phyloP scores from a whole-genome alignment of 176 grass and related monocot genomes.

The Phragmites australis region DNA sequence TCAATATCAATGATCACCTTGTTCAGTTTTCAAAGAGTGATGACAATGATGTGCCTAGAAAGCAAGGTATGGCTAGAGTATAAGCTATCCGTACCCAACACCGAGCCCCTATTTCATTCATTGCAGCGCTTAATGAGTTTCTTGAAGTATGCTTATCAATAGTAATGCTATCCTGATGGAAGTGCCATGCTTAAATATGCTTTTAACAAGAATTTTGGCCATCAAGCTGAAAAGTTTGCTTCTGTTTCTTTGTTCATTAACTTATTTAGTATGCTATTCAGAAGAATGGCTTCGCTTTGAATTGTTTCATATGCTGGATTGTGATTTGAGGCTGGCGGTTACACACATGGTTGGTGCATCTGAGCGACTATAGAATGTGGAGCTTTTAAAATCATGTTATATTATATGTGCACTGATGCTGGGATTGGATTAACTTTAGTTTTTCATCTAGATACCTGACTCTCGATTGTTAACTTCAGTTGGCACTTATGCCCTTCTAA shows the following conservation, averaged over 20 bases:
- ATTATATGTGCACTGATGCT: not conserved
- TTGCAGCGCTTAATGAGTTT: conserved; percentile 21
- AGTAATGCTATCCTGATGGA: not conserved
- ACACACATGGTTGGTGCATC: not conserved
- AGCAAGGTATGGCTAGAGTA: conserved; percentile 45
- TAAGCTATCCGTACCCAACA: not conserved
- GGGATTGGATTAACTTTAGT: not conserved
- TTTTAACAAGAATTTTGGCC: not conserved
- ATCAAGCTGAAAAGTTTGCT: conserved; percentile 7
- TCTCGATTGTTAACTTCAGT: conserved; percentile 9
- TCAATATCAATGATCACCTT: conserved; percentile 96
- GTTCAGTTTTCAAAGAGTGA: conserved; percentile 89
- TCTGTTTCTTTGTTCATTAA: conserved; percentile 4
- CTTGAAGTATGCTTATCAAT: conserved; percentile 25
- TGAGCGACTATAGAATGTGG: not conserved
- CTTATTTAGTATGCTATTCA: not conserved
- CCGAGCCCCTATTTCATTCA: not conserved
- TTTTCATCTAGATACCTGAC: not conserved
- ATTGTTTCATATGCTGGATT: conserved; percentile 22
- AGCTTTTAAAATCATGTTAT: conserved; percentile 26
- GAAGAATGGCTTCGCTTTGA: conserved; percentile 21
- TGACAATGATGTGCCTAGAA: conserved; percentile 45
- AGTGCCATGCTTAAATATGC: conserved; percentile 21
- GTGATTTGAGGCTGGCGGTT: not conserved
- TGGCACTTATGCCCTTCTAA: not conserved